Evolutionary conservation across 2,329 filamentous ascomycete species (phyloP), one percentile per base, ranked within the genome.

Genomic region (Pyrenophora teres): DNA sequence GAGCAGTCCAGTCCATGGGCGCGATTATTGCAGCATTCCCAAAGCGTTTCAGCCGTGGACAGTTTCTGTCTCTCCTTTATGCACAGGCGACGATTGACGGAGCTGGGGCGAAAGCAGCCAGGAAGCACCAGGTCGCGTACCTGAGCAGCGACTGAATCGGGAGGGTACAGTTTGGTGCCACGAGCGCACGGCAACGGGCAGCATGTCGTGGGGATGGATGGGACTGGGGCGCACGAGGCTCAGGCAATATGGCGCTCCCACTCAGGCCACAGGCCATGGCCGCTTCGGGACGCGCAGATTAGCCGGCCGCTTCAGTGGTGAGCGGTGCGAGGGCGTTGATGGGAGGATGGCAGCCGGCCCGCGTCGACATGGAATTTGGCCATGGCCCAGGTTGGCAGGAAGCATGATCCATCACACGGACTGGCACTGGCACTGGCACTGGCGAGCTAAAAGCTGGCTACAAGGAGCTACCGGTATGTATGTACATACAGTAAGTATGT

Each of bases 321-420:
- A 54, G 62, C 23, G 33, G 60, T 63, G 63, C 47, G 54, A 60
- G 54, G 52, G 60, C 51, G 47, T 38, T 54, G 57, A 59, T 58
- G 57, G 56, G 59, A 63, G 59, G 59, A 62, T 67, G 47, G 46
- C 53, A 57, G 50, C 52, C 63, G 59, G 23, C 42, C 60, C 60
- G 68, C 62, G 50, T 65, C 43, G 62, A 59, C 60, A 58, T 67
- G 60, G 68, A 63, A 69, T 71, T 71, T 70, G 69, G 58, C 64
- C 25, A 10, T 10, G 6, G 25, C 25, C 9, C 21, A 23, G 21
- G 4, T 7, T 4, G 21, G 15, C 15, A 15, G 15, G 15, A 15
- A 15, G 15, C 15, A 15, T 15, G 15, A 15, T 25, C 23, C 32
- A 54, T 40, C 53, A 54, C 19, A 21, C 19, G 19, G 3, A 21